phyloP scores from a whole-genome alignment of 2,329 filamentous ascomycete species.

The Rutstroemia sp. region DNA sequence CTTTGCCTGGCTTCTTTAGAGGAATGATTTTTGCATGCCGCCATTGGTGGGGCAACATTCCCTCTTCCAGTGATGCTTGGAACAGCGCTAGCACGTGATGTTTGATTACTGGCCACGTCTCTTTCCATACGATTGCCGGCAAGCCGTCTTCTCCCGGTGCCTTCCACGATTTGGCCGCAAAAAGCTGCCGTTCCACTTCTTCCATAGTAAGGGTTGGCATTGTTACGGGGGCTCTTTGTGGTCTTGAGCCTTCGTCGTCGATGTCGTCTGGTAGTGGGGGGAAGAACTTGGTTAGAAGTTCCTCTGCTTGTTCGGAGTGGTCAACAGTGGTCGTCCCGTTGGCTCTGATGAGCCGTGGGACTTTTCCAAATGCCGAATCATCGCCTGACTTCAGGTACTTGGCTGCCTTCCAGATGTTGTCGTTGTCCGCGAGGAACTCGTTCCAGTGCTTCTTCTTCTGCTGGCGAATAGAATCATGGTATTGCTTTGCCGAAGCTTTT shows the following conservation, averaged over 20 bases:
- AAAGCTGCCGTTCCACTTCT: constrained; percentile 1
- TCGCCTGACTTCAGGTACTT: constrained; percentile 3
- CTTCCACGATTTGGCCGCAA: constrained; percentile 3
- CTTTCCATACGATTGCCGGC: constrained; percentile 20
- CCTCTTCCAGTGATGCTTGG: constrained; percentile 13
- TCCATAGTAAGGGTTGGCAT: constrained; percentile 3
- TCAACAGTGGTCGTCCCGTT: background rate
- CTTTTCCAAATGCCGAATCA: constrained; percentile 1
- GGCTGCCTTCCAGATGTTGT: constrained; percentile 22
- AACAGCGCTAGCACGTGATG: constrained; percentile 18
- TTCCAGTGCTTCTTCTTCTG: constrained; percentile 25
- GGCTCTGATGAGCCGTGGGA: background rate
- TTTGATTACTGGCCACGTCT: constrained; percentile 22
- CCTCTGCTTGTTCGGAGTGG: constrained; percentile 1
- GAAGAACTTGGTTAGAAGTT: constrained; percentile 4
- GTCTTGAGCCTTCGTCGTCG: constrained; percentile 1
- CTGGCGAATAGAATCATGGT: too few relatives aligned
- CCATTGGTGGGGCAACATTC: constrained; percentile 18
- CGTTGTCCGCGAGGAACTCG: constrained; percentile 24
- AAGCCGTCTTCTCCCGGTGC: constrained; percentile 11
- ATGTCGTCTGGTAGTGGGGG: constrained; percentile 1
- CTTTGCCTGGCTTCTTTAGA: constrained; percentile 25
- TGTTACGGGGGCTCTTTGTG: background rate
- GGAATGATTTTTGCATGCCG: constrained; percentile 26
- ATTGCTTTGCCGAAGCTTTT: too few relatives aligned